phyloP scores from a whole-genome alignment of 495 filamentous ascomycete genomes.

The Trichoderma parareesei region DNA sequence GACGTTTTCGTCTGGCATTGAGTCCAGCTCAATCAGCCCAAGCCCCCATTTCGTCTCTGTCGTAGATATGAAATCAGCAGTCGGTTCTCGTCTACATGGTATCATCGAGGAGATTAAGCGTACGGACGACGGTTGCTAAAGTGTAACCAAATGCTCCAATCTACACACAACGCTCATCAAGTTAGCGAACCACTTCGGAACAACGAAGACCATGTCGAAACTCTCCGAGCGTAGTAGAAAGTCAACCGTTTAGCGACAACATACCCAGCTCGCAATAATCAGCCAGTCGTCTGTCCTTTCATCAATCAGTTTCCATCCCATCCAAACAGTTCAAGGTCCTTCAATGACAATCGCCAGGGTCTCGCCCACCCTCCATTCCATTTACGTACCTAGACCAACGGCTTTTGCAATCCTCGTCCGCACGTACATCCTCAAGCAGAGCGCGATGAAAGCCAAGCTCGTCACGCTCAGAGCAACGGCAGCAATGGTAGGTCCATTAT shows the following conservation, averaged over 20 bases:
- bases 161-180: constrained; percentile 10
- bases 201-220: not conserved
- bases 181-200: not conserved
- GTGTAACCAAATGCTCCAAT: constrained; percentile 22
- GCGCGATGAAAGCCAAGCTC: constrained; percentile 25
- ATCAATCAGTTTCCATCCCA: not conserved
- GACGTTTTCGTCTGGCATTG: constrained; percentile 29
- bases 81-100: not conserved
- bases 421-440: constrained; percentile 31
- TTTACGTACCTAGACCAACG: constrained; percentile 23
- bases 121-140: constrained; percentile 23
- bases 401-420: constrained; percentile 27
- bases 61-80: not conserved
- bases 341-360: not conserved
- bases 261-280: constrained; percentile 30
- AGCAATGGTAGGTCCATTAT: constrained; percentile 27
- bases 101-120: constrained; percentile 11
- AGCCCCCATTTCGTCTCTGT: constrained; percentile 37
- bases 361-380: not conserved
- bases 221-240: not conserved
- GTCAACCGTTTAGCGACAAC: constrained; percentile 6
- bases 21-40: constrained; percentile 23
- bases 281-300: constrained; percentile 29
- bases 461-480: constrained; percentile 26
- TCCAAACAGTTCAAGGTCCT: not conserved